Percentiles rank a stretch among this genome's conserved stretches.
Conservation (phyloP, 257 asterid species). For the Solanum bulbocastanum region DNA sequence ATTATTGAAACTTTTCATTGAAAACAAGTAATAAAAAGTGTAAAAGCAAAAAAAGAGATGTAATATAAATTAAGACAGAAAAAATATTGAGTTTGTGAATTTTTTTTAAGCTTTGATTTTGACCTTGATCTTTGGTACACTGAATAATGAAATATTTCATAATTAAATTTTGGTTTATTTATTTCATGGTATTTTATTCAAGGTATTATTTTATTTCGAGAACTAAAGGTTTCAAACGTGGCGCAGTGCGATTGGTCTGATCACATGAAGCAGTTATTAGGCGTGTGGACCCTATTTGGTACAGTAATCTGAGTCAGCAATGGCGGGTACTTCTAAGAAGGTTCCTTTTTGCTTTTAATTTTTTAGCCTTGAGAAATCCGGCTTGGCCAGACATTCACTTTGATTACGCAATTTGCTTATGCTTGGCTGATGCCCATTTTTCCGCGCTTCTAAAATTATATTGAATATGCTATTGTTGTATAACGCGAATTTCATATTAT, state of each 20-base stretch:
- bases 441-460: rapidly evolving
- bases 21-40: background rate
- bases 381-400: background rate
- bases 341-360: background rate
- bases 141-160: background rate
- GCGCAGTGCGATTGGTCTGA: background rate
- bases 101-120: background rate
- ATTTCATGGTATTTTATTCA: too few species aligned
- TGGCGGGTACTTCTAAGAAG: background rate
- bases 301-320: background rate
- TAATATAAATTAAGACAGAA: too few species aligned
- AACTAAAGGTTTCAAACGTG: background rate
- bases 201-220: background rate
- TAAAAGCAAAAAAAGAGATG: background rate
- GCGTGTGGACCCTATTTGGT: background rate
- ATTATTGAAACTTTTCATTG: too few species aligned
- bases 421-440: background rate
- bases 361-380: background rate
- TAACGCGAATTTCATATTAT: background rate
- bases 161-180: too few species aligned
- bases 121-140: background rate
- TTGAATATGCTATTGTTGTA: rapidly evolving
- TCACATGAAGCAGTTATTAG: background rate
- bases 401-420: background rate
- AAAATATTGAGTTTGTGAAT: background rate